These are phyloP conservation scores for Ulmus americana DNA, from an alignment of 331 rosid genomes.

Conservation along the genomic window DNA sequence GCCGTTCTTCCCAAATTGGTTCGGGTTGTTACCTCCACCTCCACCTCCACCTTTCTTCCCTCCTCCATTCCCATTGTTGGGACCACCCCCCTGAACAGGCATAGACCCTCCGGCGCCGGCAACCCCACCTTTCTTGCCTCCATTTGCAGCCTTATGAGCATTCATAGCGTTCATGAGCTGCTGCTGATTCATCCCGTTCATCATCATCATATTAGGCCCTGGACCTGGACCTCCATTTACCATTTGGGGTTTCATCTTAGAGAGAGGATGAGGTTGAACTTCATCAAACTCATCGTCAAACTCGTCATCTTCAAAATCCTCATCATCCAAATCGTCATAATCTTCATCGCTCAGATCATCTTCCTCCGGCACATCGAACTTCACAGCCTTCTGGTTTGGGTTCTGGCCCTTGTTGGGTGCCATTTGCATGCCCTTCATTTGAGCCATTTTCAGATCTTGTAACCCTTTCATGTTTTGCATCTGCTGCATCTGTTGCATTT, in stretches of 20 bases:
- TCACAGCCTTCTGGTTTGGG: constrained; percentile 46
- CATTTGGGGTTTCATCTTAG: constrained; percentile 38
- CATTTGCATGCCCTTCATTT: constrained; percentile 48
- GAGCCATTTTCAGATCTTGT: constrained; percentile 65
- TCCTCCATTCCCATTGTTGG: constrained; percentile 13
- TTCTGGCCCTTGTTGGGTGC: constrained; percentile 29
- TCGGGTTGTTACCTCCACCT: constrained; percentile 12
- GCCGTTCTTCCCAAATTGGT: constrained; percentile 18
- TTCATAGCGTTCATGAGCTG: constrained; percentile 26
- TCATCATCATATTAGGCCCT: constrained; percentile 34
- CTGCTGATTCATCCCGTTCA: constrained; percentile 41
- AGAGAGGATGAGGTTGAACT: constrained; percentile 25
- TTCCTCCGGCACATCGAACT: constrained; percentile 32
- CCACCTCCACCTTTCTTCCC: constrained; percentile 14
- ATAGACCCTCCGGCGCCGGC: background rate
- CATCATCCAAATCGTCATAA: constrained; percentile 35
- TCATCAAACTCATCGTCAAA: constrained; percentile 47
- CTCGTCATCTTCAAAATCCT: constrained; percentile 40
- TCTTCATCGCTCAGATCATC: constrained; percentile 52
- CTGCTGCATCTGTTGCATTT: constrained; percentile 50
- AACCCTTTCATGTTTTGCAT: constrained; percentile 64
- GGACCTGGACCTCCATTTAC: constrained; percentile 9
- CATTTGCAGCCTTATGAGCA: constrained; percentile 39
- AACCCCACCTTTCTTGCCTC: constrained; percentile 30
- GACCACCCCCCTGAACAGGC: constrained; percentile 5